Percentiles rank a stretch among this genome's conserved stretches.
Evolutionary conservation across 148 eudicot species (phyloP).

Genomic region (Amaranthus palmeri): DNA sequence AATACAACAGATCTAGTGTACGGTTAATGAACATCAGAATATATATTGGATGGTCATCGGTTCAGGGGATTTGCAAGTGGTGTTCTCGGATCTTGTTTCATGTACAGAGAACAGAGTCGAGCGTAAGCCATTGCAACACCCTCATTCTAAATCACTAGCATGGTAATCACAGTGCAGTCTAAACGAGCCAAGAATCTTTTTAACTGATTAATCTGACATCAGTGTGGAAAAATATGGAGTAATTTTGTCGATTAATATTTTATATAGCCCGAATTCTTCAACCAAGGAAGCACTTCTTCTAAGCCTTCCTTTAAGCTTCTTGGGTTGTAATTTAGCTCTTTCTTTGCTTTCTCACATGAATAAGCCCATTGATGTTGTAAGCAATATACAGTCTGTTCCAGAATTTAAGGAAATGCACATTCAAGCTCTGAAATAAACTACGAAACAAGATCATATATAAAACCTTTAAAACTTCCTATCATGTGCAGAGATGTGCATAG

Average conservation of each 20-base stretch:
- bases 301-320: conserved; percentile 83
- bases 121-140: neutral
- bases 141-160: neutral
- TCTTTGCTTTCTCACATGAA: conserved; percentile 68
- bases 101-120: neutral
- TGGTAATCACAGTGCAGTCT: neutral
- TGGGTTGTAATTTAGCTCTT: conserved; percentile 66
- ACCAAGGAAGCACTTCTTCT: conserved; percentile 71
- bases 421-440: neutral
- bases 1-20: too few relatives aligned
- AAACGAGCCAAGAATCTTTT: neutral
- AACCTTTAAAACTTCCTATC: neutral
- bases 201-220: neutral
- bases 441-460: neutral
- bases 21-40: too few relatives aligned
- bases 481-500: neutral
- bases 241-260: conserved; percentile 40
- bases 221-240: neutral
- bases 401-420: neutral
- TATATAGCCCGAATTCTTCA: conserved; percentile 57
- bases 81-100: neutral
- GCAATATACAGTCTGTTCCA: conserved; percentile 49
- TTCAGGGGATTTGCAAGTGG: too few relatives aligned
- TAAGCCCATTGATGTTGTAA: conserved; percentile 84
- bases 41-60: too few relatives aligned